Percentiles rank a stretch among this genome's conserved stretches.
Evolutionary conservation across 805 yeast species (phyloP).

Genomic region (Yarrowia sp.): DNA sequence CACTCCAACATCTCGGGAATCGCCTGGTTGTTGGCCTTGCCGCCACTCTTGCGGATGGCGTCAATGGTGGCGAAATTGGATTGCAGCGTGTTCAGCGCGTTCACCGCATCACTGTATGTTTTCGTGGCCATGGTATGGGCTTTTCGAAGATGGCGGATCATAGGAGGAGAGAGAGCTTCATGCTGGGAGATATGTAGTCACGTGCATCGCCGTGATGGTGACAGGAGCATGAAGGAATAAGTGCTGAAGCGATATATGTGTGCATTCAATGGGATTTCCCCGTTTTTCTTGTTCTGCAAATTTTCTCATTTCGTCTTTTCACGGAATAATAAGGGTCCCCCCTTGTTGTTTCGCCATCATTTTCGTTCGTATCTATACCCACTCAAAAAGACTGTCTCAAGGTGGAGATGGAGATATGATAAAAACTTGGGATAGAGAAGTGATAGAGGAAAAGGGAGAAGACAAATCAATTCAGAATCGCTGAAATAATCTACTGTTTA

Average conservation of each 20-base stretch:
- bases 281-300: not conserved
- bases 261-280: not conserved
- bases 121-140: constrained; percentile 21
- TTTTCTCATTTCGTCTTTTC: too few relatives aligned
- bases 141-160: constrained; percentile 28
- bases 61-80: constrained; percentile 91
- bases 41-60: constrained; percentile 78
- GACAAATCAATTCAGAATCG: not conserved
- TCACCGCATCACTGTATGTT: constrained; percentile 72
- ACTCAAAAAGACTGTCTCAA: not conserved
- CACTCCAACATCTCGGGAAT: constrained; percentile 88
- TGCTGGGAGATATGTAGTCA: constrained; percentile 9
- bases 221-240: too few relatives aligned
- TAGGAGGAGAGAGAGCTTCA: not conserved
- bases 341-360: too few relatives aligned
- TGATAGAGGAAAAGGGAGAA: not conserved
- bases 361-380: not conserved
- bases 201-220: not conserved
- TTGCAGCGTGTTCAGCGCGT: constrained; percentile 83
- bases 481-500: not conserved
- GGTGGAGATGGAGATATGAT: not conserved
- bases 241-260: not conserved
- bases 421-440: not conserved
- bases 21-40: constrained; percentile 62
- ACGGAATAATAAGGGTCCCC: too few relatives aligned